A percentile compares a stretch with the other conserved stretches of the same genome.
Evolutionary conservation across 1,284 basidiomycete species (phyloP).

Genomic region (Ceratobasidium sp.): DNA sequence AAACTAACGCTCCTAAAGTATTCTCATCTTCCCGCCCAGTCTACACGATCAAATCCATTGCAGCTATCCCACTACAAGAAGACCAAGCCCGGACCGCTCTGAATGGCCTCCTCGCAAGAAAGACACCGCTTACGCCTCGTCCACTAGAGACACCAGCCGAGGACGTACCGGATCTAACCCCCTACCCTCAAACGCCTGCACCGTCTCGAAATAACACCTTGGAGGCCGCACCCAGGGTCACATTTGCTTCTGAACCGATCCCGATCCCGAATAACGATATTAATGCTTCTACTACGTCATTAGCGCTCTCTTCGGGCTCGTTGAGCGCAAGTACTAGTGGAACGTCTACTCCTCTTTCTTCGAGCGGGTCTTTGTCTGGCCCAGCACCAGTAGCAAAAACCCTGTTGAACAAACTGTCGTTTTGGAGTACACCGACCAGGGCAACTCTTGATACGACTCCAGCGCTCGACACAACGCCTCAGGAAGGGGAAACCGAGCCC

Average conservation of each 20-base stretch:
- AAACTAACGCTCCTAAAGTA: conserved; percentile 54
- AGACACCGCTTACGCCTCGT: conserved; percentile 46
- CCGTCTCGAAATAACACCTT: neutral
- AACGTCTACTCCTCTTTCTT: conserved; percentile 60
- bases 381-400: conserved; percentile 64
- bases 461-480: conserved; percentile 8
- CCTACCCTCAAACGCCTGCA: conserved; percentile 2
- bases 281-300: conserved; percentile 38
- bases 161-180: conserved; percentile 39
- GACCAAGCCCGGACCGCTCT: conserved; percentile 62
- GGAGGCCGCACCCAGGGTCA: conserved; percentile 33
- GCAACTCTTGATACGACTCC: conserved; percentile 18
- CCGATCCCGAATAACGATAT: neutral
- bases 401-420: conserved; percentile 68
- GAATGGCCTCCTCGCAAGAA: conserved; percentile 52
- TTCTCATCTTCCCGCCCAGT: conserved; percentile 64
- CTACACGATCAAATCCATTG: conserved; percentile 68
- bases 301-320: conserved; percentile 50
- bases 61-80: conserved; percentile 68
- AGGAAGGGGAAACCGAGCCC: conserved; percentile 9
- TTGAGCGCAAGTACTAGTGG: conserved; percentile 57
- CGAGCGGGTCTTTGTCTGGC: conserved; percentile 51
- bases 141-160: conserved; percentile 46
- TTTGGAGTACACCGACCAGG: conserved; percentile 57
- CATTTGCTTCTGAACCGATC: conserved; percentile 34